A percentile compares a stretch with the other conserved stretches of the same genome.
Conservation (phyloP, 345 rosid genomes). For the Anastatica hierochuntica region DNA sequence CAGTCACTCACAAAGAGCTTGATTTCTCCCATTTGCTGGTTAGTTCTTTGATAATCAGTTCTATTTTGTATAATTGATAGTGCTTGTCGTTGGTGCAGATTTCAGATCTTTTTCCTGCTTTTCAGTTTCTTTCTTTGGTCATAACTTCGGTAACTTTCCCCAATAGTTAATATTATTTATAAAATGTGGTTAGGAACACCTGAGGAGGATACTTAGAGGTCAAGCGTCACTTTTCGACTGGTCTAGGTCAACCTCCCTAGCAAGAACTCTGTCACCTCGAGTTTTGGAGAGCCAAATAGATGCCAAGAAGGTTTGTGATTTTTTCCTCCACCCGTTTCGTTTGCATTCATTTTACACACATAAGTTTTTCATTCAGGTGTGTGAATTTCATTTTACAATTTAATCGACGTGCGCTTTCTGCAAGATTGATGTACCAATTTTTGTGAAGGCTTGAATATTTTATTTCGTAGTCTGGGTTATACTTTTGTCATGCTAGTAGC, state of each 20-base stretch:
- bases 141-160: background rate
- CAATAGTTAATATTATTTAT: background rate
- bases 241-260: conserved; percentile 91
- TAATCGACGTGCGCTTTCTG: no score
- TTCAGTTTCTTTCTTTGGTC: background rate
- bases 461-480: conserved; percentile 2
- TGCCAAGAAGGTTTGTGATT: conserved; percentile 73
- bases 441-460: no score
- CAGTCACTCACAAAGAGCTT: conserved; percentile 91
- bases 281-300: conserved; percentile 95
- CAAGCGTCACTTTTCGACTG: conserved; percentile 91
- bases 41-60: conserved; percentile 30
- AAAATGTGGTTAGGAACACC: conserved; percentile 59
- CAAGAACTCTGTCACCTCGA: conserved; percentile 93
- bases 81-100: background rate
- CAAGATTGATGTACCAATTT: no score
- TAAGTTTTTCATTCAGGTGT: no score
- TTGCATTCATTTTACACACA: conserved; percentile 10
- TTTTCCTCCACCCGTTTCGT: background rate
- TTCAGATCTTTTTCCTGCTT: background rate
- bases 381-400: no score
- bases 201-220: conserved; percentile 94
- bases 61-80: background rate
- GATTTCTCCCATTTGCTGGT: conserved; percentile 98
- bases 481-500: background rate